phyloP scores from a whole-genome alignment of 345 rosid genomes.

The Erysimum cheiranthoides region DNA sequence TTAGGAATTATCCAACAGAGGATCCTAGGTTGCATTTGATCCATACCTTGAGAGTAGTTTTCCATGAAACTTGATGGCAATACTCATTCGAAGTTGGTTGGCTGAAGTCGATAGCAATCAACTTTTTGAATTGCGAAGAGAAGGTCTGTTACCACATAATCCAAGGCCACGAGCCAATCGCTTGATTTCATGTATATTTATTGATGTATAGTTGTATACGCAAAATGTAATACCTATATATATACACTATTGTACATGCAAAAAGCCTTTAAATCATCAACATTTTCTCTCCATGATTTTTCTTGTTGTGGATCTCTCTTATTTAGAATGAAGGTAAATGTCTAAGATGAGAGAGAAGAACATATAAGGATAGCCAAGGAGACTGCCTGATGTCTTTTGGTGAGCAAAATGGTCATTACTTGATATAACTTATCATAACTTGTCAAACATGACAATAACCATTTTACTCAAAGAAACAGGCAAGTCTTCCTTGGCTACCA shows the following conservation, averaged over 20 bases:
- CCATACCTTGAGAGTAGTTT: no score
- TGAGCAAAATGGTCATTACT: constrained; percentile 7
- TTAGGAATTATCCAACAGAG: no score
- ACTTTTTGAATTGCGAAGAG: no score
- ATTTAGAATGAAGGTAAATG: constrained; percentile 19
- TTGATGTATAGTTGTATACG: no score
- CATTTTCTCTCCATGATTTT: background rate
- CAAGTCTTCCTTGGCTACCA: constrained; percentile 50
- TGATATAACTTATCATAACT: background rate
- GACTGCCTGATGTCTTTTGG: constrained; percentile 31
- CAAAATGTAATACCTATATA: no score
- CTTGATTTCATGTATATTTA: no score
- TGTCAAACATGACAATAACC: constrained; percentile 9
- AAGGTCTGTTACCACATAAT: no score
- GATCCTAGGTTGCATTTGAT: no score
- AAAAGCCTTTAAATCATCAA: background rate
- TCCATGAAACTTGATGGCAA: no score
- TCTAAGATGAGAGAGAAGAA: constrained; percentile 31
- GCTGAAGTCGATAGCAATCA: no score
- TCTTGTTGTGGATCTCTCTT: background rate
- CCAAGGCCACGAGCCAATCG: no score
- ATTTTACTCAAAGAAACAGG: constrained; percentile 34
- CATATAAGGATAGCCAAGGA: constrained; percentile 44
- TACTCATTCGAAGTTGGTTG: no score
- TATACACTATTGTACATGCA: background rate